Percentiles rank a stretch among this genome's conserved stretches.
These are phyloP conservation scores for Diplodia intermedia DNA, from an alignment of 2,329 filamentous ascomycete genomes.

Conservation along the genomic window DNA sequence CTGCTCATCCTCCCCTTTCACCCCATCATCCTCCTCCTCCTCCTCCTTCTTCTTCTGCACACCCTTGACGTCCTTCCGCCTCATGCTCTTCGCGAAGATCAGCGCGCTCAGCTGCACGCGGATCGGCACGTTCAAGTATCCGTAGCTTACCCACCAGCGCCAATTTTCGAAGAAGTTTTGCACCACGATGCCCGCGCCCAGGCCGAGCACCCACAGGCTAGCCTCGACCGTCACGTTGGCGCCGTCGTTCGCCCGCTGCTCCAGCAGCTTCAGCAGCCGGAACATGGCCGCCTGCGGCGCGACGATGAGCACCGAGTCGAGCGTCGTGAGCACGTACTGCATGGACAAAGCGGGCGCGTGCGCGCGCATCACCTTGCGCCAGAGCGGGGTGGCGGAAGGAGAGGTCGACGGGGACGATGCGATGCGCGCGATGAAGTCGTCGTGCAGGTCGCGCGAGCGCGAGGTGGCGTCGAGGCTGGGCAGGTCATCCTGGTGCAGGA, in stretches of 20 bases:
- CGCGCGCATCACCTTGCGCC: slow-evolving; percentile 65
- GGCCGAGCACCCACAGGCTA: slow-evolving; percentile 72
- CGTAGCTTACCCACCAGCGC: slow-evolving; percentile 69
- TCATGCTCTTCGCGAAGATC: slow-evolving; percentile 78
- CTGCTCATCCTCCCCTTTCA: slow-evolving; percentile 36
- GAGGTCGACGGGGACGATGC: neutral
- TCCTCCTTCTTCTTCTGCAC: slow-evolving; percentile 53
- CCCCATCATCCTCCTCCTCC: slow-evolving; percentile 45
- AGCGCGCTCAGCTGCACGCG: slow-evolving; percentile 73
- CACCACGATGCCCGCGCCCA: slow-evolving; percentile 62
- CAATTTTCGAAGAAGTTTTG: slow-evolving; percentile 32
- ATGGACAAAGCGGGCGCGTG: slow-evolving; percentile 63
- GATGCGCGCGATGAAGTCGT: slow-evolving; percentile 30
- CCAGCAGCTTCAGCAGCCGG: slow-evolving; percentile 69
- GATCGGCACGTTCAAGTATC: slow-evolving; percentile 69
- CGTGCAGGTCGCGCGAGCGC: slow-evolving; percentile 34
- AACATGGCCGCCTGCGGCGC: slow-evolving; percentile 74
- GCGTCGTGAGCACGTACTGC: slow-evolving; percentile 65
- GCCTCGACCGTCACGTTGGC: slow-evolving; percentile 59
- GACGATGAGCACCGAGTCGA: slow-evolving; percentile 67
- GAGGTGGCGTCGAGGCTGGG: slow-evolving; percentile 31
- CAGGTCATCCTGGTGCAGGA: slow-evolving; percentile 30
- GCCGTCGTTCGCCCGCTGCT: slow-evolving; percentile 55
- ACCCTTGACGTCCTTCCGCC: slow-evolving; percentile 77
- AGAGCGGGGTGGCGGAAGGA: slow-evolving; percentile 55